Evolutionary conservation across 2,329 filamentous ascomycete species (phyloP).

Genomic region (Zasmidium citrigriseum): DNA sequence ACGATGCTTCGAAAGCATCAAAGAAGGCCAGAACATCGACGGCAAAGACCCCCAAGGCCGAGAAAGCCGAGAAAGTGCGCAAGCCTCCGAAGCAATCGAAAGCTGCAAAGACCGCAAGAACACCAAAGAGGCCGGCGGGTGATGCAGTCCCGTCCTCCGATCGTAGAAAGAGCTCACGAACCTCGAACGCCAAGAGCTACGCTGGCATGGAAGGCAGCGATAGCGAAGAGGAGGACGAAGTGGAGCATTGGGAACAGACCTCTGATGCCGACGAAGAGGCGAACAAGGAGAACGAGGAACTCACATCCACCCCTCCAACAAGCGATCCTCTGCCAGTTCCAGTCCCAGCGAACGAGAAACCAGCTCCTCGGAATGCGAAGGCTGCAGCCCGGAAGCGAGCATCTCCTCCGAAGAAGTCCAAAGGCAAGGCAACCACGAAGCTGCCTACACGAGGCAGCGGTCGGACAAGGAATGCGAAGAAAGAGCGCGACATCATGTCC

Average conservation of each 20-base stretch:
- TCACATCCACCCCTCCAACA: slow-evolving; percentile 30
- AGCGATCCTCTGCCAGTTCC: slow-evolving; percentile 26
- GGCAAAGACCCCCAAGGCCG: slow-evolving; percentile 27
- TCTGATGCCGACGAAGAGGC: slow-evolving; percentile 27
- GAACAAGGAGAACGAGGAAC: slow-evolving; percentile 26
- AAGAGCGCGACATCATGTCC: slow-evolving; percentile 28
- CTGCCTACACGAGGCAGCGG: slow-evolving; percentile 15
- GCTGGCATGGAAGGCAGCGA: slow-evolving; percentile 46
- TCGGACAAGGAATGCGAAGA: slow-evolving; percentile 15
- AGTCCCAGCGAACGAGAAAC: neutral
- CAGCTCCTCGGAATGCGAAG: slow-evolving; percentile 8
- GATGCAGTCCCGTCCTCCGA: slow-evolving; percentile 42
- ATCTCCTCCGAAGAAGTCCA: slow-evolving; percentile 3
- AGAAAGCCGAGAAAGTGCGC: slow-evolving; percentile 31
- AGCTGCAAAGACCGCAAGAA: slow-evolving; percentile 39
- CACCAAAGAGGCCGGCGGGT: slow-evolving; percentile 40
- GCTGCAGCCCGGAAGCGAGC: slow-evolving; percentile 15
- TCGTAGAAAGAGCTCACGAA: slow-evolving; percentile 45
- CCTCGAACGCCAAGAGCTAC: slow-evolving; percentile 45
- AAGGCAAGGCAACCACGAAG: slow-evolving; percentile 16
- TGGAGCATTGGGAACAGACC: slow-evolving; percentile 24
- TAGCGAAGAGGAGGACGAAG: slow-evolving; percentile 30
- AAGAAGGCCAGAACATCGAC: slow-evolving; percentile 31
- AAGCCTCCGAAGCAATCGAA: slow-evolving; percentile 37
- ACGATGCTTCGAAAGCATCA: slow-evolving; percentile 20